Percentiles rank a stretch among this genome's conserved stretches.
Evolutionary conservation across 768 basidiomycete genomes (phyloP).

Genomic region (Russula griseocarnosa): DNA sequence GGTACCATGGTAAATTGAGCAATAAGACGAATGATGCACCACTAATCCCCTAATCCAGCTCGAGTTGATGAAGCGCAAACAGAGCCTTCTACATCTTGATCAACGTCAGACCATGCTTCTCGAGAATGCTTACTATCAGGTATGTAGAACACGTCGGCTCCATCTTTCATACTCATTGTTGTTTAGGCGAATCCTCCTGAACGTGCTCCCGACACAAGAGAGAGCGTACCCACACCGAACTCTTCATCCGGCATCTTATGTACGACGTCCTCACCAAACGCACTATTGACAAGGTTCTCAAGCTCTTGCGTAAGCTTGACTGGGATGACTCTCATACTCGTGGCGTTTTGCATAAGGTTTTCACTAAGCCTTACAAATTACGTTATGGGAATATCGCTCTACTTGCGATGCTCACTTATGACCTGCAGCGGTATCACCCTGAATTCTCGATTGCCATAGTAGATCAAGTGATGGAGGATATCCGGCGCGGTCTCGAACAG

Average conservation of each 20-base stretch:
- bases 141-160: conserved; percentile 34
- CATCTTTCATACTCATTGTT: conserved; percentile 17
- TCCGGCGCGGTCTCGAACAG: conserved; percentile 85
- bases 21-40: neutral
- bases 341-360: conserved; percentile 74
- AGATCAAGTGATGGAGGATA: conserved; percentile 92
- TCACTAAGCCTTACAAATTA: conserved; percentile 98
- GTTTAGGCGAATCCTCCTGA: conserved; percentile 94
- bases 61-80: conserved; percentile 92
- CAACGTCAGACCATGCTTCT: conserved; percentile 83
- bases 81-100: conserved; percentile 89
- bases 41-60: conserved; percentile 45
- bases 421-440: conserved; percentile 89
- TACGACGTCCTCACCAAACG: conserved; percentile 90
- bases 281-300: conserved; percentile 94
- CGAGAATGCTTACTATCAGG: conserved; percentile 98
- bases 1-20: conserved; percentile 66
- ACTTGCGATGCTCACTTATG: conserved; percentile 92
- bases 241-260: conserved; percentile 94
- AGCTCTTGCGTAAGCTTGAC: conserved; percentile 87
- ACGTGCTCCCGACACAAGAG: conserved; percentile 78
- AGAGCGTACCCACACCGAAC: conserved; percentile 77
- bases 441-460: conserved; percentile 84
- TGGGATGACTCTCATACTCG: conserved; percentile 77
- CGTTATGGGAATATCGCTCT: conserved; percentile 87